phyloP scores from a whole-genome alignment of 2,329 filamentous ascomycete genomes.

The Raffaelea arxii region DNA sequence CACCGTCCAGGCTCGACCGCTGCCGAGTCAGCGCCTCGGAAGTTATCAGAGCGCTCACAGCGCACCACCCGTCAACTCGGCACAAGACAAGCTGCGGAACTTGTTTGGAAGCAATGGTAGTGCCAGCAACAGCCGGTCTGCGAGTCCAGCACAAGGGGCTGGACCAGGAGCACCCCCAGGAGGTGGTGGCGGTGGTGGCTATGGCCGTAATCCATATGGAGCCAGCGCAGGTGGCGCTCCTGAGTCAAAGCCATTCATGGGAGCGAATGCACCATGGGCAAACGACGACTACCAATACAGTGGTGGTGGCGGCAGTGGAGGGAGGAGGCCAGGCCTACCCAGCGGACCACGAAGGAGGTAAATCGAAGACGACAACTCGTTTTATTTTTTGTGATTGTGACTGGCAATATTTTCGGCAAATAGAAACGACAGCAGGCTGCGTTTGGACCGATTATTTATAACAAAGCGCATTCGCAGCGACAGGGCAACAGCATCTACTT shows the following conservation, averaged over 20 bases:
- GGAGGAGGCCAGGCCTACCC: constrained; percentile 25
- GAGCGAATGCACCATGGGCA: constrained; percentile 38
- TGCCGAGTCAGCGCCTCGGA: constrained; percentile 63
- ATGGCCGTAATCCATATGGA: no score
- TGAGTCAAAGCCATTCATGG: constrained; percentile 31
- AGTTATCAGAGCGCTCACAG: constrained; percentile 56
- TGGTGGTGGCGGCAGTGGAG: constrained; percentile 22
- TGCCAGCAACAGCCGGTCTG: constrained; percentile 30
- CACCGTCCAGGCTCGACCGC: constrained; percentile 41
- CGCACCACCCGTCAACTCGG: constrained; percentile 39
- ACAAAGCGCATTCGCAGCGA: no score
- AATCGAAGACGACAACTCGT: no score
- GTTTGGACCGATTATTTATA: no score
- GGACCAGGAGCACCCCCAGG: constrained; percentile 15
- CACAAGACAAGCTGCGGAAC: constrained; percentile 75
- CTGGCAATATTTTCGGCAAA: no score
- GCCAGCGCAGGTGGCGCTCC: no score
- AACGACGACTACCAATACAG: constrained; percentile 27
- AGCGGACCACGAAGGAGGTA: constrained; percentile 21
- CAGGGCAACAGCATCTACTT: no score
- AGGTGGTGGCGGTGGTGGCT: constrained; percentile 20
- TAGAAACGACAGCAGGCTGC: no score
- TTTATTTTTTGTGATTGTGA: no score
- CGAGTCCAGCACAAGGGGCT: constrained; percentile 20
- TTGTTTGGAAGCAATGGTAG: constrained; percentile 43